These are phyloP conservation scores for Lachancea thermotolerans DNA, from an alignment of 805 yeast species.

Conservation along the genomic window DNA sequence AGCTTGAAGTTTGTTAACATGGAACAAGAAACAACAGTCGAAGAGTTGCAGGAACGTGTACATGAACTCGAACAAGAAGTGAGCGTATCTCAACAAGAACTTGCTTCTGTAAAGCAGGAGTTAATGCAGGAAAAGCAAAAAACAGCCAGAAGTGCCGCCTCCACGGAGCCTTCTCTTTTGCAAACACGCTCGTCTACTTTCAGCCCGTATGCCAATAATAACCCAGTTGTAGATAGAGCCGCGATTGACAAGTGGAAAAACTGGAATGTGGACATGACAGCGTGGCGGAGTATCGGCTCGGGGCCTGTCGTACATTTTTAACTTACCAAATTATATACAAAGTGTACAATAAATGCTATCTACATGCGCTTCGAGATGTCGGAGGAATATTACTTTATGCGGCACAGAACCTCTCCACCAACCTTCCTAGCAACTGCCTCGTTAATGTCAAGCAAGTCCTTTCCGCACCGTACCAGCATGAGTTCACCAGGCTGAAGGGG, in stretches of 20 bases:
- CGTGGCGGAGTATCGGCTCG: slow-evolving; percentile 66
- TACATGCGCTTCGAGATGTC: neutral
- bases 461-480: slow-evolving; percentile 55
- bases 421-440: slow-evolving; percentile 75
- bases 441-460: slow-evolving; percentile 62
- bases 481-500: slow-evolving; percentile 89
- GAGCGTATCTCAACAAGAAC: slow-evolving; percentile 16
- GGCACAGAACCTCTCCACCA: slow-evolving; percentile 72
- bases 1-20: slow-evolving; percentile 29
- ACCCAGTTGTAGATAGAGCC: slow-evolving; percentile 35
- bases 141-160: no score
- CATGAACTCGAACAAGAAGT: slow-evolving; percentile 28
- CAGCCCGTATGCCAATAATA: neutral
- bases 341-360: slow-evolving; percentile 2
- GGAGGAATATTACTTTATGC: slow-evolving; percentile 41
- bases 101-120: slow-evolving; percentile 24
- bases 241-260: slow-evolving; percentile 69
- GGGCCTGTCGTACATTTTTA: slow-evolving; percentile 53
- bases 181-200: no score
- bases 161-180: no score
- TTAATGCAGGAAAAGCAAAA: neutral
- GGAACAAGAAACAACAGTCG: slow-evolving; percentile 31
- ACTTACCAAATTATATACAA: slow-evolving; percentile 2
- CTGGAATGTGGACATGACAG: slow-evolving; percentile 82
- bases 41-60: slow-evolving; percentile 33